Conservation (phyloP, 768 basidiomycete genomes). For the Lentinula boryana region DNA sequence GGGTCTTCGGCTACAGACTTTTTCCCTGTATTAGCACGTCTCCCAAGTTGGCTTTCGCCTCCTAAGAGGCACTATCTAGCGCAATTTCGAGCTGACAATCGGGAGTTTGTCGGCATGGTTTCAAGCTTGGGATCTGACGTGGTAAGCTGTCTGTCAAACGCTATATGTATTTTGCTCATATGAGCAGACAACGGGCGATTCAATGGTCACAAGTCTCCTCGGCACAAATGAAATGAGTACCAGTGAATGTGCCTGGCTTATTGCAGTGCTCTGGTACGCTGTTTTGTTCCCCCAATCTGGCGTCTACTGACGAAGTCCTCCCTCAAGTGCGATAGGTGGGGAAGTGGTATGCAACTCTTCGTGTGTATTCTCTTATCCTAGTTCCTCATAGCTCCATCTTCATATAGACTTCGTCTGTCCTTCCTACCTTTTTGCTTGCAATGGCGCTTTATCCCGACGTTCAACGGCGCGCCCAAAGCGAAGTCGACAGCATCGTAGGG, state of each 20-base stretch:
- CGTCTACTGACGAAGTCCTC: background rate
- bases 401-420: slow-evolving; percentile 5
- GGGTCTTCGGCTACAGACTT: slow-evolving; percentile 30
- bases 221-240: background rate
- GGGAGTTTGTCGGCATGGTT: slow-evolving; percentile 15
- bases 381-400: background rate
- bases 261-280: slow-evolving; percentile 11
- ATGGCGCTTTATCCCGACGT: slow-evolving; percentile 21
- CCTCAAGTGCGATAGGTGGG: background rate
- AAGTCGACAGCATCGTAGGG: slow-evolving; percentile 24
- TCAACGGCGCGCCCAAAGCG: slow-evolving; percentile 18
- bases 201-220: background rate
- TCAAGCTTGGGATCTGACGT: background rate
- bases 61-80: slow-evolving; percentile 22
- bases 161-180: background rate
- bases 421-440: slow-evolving; percentile 19
- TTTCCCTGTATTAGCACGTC: slow-evolving; percentile 24
- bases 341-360: background rate
- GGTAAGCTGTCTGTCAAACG: background rate
- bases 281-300: background rate
- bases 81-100: slow-evolving; percentile 17
- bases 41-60: slow-evolving; percentile 22
- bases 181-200: background rate
- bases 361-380: too few species aligned
- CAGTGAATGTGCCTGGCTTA: slow-evolving; percentile 7